Base-by-base conservation (phyloP, 768 basidiomycete species). In the Tephrocybe sp. region DNA sequence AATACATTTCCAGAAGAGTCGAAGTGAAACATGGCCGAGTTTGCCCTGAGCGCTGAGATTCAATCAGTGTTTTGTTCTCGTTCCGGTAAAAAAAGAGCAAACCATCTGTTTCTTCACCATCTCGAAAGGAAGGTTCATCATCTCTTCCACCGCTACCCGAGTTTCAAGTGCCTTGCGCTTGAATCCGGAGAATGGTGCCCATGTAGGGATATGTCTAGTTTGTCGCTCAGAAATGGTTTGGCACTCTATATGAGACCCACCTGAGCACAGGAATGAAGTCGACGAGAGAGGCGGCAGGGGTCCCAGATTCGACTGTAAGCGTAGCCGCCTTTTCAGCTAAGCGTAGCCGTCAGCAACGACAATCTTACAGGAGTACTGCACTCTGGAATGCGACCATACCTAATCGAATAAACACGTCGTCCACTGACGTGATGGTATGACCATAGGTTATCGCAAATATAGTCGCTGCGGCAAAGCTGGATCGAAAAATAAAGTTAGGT, bases 101-200 rank as follows among this genome's bases (percentile, higher is more conserved):
- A 78, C 80, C 75, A 82, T 73, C 40, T 76, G 68, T 26, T 67
- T 65, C 57, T 76, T 78, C 20, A 81, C 79, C 55, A 70, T 71
- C 24, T 77, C 73, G 51, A 74, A 83, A 1, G 81, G 81, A 18
- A 75, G 61, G 51, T 76, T 68, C 67, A 80, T 74, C 75, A 80
- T 75, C 24, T 58, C 69, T 34, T 73, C 70, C 10, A 80, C 78
- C 6, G 74, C 73, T 58, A 68, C 68, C 34, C 71, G 72, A 17
- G 73, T 66, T 57, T 71, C 64, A 25, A 66, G 58, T 11, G 78
- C 77, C 24, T 71, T 71, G 7, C 73, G 68, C 53, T 79, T 80
- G 62, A 80, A 78, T 11, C 65, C 65, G 3, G 73, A 65, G 45
- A 76, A 76, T 8, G 78, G 78, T 7, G 72, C 72, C 78, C 78